phyloP scores from a whole-genome alignment of 768 basidiomycete genomes.

The Paxillus ammoniavirescens region DNA sequence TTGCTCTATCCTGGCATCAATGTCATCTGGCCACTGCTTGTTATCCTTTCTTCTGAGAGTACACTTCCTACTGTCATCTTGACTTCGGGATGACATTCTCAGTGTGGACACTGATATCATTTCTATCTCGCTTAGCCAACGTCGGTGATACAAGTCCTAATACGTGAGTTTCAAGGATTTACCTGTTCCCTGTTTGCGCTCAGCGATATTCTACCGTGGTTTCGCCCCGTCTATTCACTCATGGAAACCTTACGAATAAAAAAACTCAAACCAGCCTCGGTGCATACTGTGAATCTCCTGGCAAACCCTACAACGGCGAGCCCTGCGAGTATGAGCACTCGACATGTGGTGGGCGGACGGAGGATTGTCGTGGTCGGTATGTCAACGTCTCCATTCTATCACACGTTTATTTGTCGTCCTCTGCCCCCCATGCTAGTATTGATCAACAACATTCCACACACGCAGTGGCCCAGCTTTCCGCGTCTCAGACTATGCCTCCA shows the following conservation, averaged over 20 bases:
- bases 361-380: slow-evolving; percentile 72
- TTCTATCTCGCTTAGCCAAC: slow-evolving; percentile 49
- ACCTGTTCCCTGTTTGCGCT: neutral
- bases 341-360: slow-evolving; percentile 67
- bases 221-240: neutral
- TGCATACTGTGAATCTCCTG: slow-evolving; percentile 77
- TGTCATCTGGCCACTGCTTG: neutral
- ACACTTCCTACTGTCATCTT: neutral
- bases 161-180: slow-evolving; percentile 48
- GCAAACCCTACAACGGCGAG: slow-evolving; percentile 62
- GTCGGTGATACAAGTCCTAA: slow-evolving; percentile 81
- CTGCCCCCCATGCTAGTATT: neutral
- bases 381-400: slow-evolving; percentile 8
- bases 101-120: neutral
- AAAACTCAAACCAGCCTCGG: slow-evolving; percentile 43
- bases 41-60: neutral
- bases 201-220: neutral
- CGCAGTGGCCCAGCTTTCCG: slow-evolving; percentile 72
- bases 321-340: slow-evolving; percentile 70
- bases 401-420: neutral
- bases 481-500: slow-evolving; percentile 74
- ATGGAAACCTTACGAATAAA: neutral
- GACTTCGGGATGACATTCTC: neutral
- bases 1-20: no score
- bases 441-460: neutral